Evolutionary conservation across 2,329 filamentous ascomycete genomes (phyloP), one percentile per base, ranked within the genome.

Genomic region (Fusarium cicatricum): DNA sequence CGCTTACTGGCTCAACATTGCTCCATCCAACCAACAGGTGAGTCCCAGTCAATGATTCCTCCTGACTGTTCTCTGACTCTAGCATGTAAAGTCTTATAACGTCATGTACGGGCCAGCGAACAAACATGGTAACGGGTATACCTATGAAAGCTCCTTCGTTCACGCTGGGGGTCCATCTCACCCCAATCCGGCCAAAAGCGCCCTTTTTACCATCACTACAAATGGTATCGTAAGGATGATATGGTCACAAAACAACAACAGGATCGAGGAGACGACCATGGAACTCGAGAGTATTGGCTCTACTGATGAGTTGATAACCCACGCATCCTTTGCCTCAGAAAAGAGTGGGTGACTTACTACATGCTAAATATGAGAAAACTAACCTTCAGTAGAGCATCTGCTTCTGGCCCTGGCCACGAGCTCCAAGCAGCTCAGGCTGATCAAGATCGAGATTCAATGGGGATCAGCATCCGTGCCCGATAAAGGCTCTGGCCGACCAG

Each of bases 1-100:
- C 4, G 84, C 92, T 71, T 90, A 91, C 75, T 99, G 95, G 95
- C 79, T 98, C 49, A 79, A 82, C n/a, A 79, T 87, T 19, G 77
- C 82, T 23, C 80, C 82, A 4, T 69, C 70, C n/a, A 71, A 71
- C 65, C 74, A 76, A 64, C 75, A 79, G 69, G 72, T 75, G 54
- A 51, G 60, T 28, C 7, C 23, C 58, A 5, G 7, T 17, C 21
- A 11, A 11, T 9, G 4, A 36, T 2, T 14, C 21, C n/a, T 42
- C 10, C 2, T 2, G 2, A 4, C 11, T 14, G 7, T 32, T 8
- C 48, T 21, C 34, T 49, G 14, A 57, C 26, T 29, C 31, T 26
- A 1, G 17, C 11, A 31, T 43, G 26, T 45, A 50, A 39, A 75
- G 71, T 58, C 71, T 5, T 80, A 79, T 63, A 78, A 81, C 60